Base-by-base conservation (phyloP, 768 basidiomycete species). In the Fistulinella prunicolor region DNA sequence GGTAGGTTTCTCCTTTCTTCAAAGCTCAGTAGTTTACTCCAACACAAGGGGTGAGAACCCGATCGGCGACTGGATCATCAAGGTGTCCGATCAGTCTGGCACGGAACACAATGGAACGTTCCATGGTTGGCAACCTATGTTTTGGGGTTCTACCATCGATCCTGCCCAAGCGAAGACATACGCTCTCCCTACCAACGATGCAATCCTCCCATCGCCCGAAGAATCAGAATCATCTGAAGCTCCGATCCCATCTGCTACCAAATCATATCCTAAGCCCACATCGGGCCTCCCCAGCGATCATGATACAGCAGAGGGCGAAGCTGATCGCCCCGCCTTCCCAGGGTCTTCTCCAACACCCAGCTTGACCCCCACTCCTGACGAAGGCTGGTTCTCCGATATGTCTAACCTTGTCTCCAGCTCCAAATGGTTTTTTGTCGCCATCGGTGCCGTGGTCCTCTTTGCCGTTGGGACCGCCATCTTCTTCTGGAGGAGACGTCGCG, bases 111-210 rank as follows among this genome's bases (percentile, higher is more conserved):
- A 78, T 38, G 83, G 83, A 36, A 72, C 71, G 8, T 93, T 99
- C 74, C 74, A 92, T 30, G 89, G 89, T 16, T 99, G 94, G 95
- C 85, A 83, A 46, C 83, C 97, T 72, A 81, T 85, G 49, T 78
- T 99, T 34, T 99, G 92, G 91, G 96, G 96, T 17, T 84, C 88
- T 26, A 74, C 83, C 21, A 77, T 89, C 42, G 91, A 98, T 65
- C 71, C 90, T 2, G 62, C 77, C 4, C 76, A 80, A 54, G 81
- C 83, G 16, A 75, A 73, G 53, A 74, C 75, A 38, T 95, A 81
- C 60, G 75, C 80, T 43, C 73, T 87, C 6, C 79, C 82, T 28
- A 61, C 73, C 14, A 68, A 76, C 16, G 77, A 82, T 12, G 70
- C 75, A 46, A 64, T 74, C 32, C 65, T 84, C 38, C 65, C 78